phyloP scores from a whole-genome alignment of 2,329 filamentous ascomycete species.

The Bipolaris cookei region DNA sequence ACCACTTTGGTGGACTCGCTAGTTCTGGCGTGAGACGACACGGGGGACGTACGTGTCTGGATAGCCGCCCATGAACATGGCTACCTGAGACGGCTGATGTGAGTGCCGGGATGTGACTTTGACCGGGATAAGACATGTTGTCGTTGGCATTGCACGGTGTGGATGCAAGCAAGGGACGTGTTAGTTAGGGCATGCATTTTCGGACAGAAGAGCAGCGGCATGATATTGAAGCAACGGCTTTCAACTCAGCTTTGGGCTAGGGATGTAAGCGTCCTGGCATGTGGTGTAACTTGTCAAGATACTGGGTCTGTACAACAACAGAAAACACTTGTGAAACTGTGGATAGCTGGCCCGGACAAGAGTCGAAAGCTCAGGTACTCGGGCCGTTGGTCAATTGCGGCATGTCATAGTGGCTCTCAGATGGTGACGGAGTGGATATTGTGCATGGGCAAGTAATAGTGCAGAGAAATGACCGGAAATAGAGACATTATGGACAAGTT shows the following conservation, averaged over 20 bases:
- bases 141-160: background rate
- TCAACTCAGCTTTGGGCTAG: constrained; percentile 5
- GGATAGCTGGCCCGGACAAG: background rate
- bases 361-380: background rate
- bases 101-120: constrained; percentile 1
- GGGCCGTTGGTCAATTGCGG: constrained; percentile 7
- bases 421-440: background rate
- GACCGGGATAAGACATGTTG: constrained; percentile 3
- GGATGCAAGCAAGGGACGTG: constrained; percentile 7
- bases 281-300: constrained; percentile 8
- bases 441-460: background rate
- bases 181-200: background rate
- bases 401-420: constrained; percentile 1
- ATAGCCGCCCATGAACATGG: constrained; percentile 8
- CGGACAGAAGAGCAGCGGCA: constrained; percentile 4
- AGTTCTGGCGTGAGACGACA: constrained; percentile 10
- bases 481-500: background rate
- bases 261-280: background rate
- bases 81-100: constrained; percentile 8
- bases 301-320: constrained; percentile 9
- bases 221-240: background rate
- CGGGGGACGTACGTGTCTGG: constrained; percentile 6
- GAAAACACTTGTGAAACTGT: constrained; percentile 17
- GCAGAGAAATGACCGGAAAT: background rate
- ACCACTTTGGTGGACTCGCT: constrained; percentile 19